A percentile compares a stretch with the other conserved stretches of the same genome.
Evolutionary conservation across 495 filamentous ascomycete genomes (phyloP).

Genomic region (Poronia punctata): DNA sequence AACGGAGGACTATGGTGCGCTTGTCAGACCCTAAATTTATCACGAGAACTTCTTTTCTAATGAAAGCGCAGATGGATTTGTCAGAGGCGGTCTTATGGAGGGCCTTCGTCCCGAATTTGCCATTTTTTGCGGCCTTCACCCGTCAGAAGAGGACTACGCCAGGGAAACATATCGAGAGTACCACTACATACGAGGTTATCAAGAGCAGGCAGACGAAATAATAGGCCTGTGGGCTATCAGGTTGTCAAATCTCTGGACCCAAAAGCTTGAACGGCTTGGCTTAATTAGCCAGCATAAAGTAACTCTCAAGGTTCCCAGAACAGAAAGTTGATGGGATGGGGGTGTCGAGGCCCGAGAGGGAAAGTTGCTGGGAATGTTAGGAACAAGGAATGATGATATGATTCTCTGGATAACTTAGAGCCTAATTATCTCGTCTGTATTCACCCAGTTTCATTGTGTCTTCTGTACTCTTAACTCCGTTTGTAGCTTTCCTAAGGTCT

Average conservation of each 20-base stretch:
- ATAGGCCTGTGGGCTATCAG: background rate
- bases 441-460: too few relatives aligned
- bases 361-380: too few relatives aligned
- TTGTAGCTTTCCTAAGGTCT: too few relatives aligned
- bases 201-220: background rate
- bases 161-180: background rate
- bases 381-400: too few relatives aligned
- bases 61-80: background rate
- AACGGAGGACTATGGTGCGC: background rate
- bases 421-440: too few relatives aligned
- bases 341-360: too few relatives aligned
- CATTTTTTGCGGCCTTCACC: background rate
- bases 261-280: background rate
- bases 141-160: background rate
- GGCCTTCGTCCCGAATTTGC: background rate
- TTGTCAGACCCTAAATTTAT: background rate
- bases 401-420: too few relatives aligned
- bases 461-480: too few relatives aligned
- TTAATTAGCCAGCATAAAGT: too few relatives aligned
- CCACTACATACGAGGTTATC: background rate
- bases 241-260: background rate
- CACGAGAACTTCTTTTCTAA: background rate
- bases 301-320: too few relatives aligned
- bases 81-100: background rate
- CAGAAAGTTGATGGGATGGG: too few relatives aligned